Conservation (phyloP, 2,329 filamentous ascomycete species). For the Periconia macrospinosa region DNA sequence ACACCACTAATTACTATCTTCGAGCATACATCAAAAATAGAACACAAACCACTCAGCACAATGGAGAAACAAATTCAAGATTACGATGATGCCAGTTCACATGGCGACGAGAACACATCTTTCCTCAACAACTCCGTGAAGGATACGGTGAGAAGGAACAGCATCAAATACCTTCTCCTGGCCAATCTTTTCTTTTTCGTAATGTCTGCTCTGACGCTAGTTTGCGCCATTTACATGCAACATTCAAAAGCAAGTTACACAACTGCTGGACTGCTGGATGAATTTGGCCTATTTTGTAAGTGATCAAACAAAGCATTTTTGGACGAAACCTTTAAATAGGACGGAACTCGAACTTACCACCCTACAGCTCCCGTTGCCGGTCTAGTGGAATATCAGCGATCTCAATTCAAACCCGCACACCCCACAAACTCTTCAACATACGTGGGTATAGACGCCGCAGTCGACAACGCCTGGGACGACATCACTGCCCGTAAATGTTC, state of each 20-base stretch:
- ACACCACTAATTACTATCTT: too few species aligned
- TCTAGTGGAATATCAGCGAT: conserved; percentile 28
- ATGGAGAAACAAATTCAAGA: conserved; percentile 29
- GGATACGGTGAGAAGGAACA: conserved; percentile 23
- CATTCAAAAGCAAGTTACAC: conserved; percentile 23
- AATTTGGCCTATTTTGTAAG: conserved; percentile 35
- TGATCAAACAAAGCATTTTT: neutral
- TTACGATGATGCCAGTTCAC: conserved; percentile 14
- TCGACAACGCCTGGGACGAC: conserved; percentile 61
- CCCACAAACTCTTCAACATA: conserved; percentile 45
- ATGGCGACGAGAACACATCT: conserved; percentile 31
- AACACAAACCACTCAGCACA: neutral
- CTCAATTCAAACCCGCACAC: conserved; percentile 29
- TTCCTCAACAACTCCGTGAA: conserved; percentile 29
- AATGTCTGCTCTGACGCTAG: conserved; percentile 31
- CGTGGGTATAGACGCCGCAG: conserved; percentile 59
- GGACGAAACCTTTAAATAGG: too few species aligned
- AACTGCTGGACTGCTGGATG: conserved; percentile 33
- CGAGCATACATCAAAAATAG: too few species aligned
- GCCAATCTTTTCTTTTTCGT: conserved; percentile 39
- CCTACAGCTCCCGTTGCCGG: conserved; percentile 30
- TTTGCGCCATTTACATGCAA: conserved; percentile 37
- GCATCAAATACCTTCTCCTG: conserved; percentile 32
- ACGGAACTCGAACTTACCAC: neutral
- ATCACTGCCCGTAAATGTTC: conserved; percentile 50